Evolutionary conservation across 2,329 filamentous ascomycete species (phyloP).

Genomic region (Calonectria hongkongensis): DNA sequence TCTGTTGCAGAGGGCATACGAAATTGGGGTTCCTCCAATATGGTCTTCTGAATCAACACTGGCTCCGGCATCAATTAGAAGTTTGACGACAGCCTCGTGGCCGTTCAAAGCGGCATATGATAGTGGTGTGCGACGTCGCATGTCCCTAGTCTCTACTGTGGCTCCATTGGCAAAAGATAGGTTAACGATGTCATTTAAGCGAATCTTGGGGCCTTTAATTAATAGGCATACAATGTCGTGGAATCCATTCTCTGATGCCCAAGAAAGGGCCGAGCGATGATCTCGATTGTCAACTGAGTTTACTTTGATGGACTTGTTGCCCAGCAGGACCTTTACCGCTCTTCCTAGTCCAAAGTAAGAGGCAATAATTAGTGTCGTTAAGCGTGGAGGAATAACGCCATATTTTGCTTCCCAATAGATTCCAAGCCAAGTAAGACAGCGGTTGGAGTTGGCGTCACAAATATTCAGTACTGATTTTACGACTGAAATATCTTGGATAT

Average conservation of each 20-base stretch:
- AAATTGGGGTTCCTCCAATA: slow-evolving; percentile 31
- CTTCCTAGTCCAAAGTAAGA: slow-evolving; percentile 29
- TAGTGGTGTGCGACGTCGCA: neutral
- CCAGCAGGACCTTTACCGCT: slow-evolving; percentile 25
- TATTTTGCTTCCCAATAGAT: neutral
- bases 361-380: slow-evolving; percentile 7
- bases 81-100: slow-evolving; percentile 33
- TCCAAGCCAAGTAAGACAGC: slow-evolving; percentile 23
- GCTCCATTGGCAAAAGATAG: slow-evolving; percentile 27
- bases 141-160: slow-evolving; percentile 13
- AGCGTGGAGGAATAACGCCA: neutral
- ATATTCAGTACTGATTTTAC: slow-evolving; percentile 7
- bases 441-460: slow-evolving; percentile 3
- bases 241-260: slow-evolving; percentile 33
- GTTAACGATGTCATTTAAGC: too few species aligned
- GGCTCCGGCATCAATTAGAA: slow-evolving; percentile 21
- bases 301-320: slow-evolving; percentile 21
- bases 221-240: slow-evolving; percentile 26
- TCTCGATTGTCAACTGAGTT: slow-evolving; percentile 13
- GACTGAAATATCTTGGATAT: neutral
- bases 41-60: slow-evolving; percentile 12
- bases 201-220: slow-evolving; percentile 4
- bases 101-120: slow-evolving; percentile 37
- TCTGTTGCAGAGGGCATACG: slow-evolving; percentile 22
- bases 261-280: slow-evolving; percentile 20